phyloP scores from a whole-genome alignment of 805 yeast genomes.

The Barnettozyma salicaria region DNA sequence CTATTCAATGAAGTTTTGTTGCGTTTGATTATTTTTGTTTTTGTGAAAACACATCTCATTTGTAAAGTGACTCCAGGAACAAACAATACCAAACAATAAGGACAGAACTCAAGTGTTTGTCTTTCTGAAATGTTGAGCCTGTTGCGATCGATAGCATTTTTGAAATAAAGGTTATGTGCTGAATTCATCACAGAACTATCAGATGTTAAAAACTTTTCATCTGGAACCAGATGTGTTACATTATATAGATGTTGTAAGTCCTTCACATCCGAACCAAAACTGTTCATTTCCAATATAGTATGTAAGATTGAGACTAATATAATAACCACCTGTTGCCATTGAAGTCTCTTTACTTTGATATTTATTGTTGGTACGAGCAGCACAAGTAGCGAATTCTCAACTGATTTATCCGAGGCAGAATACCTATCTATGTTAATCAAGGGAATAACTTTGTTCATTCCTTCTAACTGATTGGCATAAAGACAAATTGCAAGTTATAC shows the following conservation, averaged over 20 bases:
- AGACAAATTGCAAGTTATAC: too few relatives aligned
- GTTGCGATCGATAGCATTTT: conserved; percentile 26
- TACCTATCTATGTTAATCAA: too few relatives aligned
- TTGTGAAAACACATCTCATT: conserved; percentile 18
- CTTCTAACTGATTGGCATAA: too few relatives aligned
- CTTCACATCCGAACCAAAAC: not conserved
- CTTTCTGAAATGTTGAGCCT: conserved; percentile 23
- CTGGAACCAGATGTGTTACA: conserved; percentile 2
- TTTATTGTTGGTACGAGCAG: not conserved
- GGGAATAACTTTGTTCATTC: too few relatives aligned
- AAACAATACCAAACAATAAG: conserved; percentile 22
- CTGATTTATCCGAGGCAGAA: too few relatives aligned
- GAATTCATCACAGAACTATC: conserved; percentile 8
- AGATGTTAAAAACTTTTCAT: not conserved
- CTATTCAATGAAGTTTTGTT: too few relatives aligned
- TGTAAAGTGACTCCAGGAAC: conserved; percentile 27
- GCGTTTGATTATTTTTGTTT: not conserved
- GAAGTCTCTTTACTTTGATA: not conserved
- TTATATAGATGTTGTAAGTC: conserved; percentile 3
- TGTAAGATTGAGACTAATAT: too few relatives aligned
- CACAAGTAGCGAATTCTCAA: too few relatives aligned
- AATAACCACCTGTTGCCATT: not conserved
- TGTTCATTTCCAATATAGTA: too few relatives aligned
- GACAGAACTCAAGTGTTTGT: conserved; percentile 17
- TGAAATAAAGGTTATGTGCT: conserved; percentile 26